Percentiles rank a stretch among this genome's conserved stretches.
These are phyloP conservation scores for Malus hybrid DNA, from an alignment of 331 rosid genomes.

Conservation along the genomic window DNA sequence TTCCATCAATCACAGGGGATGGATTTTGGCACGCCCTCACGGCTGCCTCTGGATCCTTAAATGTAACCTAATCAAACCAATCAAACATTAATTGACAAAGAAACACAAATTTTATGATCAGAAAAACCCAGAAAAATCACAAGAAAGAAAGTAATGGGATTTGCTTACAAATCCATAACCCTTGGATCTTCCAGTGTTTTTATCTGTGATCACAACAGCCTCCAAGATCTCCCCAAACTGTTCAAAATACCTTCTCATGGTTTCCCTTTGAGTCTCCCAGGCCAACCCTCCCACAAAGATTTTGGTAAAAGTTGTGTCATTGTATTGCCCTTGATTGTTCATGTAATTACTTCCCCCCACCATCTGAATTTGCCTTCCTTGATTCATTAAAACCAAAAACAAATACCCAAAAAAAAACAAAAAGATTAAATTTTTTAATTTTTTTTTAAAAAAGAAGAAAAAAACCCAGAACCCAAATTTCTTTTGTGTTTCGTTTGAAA, in stretches of 20 bases:
- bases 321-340: constrained; percentile 37
- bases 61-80: constrained; percentile 58
- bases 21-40: constrained; percentile 90
- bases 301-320: constrained; percentile 84
- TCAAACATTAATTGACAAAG: neutral
- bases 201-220: constrained; percentile 94
- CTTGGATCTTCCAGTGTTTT: constrained; percentile 94
- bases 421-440: neutral
- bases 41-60: constrained; percentile 92
- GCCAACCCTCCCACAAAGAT: constrained; percentile 97
- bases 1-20: constrained; percentile 92
- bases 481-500: neutral
- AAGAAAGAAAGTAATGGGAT: neutral
- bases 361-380: constrained; percentile 67
- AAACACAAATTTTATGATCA: neutral
- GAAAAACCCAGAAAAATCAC: neutral
- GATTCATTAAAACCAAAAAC: constrained; percentile 46
- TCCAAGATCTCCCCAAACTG: constrained; percentile 93
- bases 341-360: constrained; percentile 27
- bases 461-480: constrained; percentile 17
- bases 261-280: constrained; percentile 96
- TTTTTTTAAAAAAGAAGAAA: neutral
- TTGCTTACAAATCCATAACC: constrained; percentile 94
- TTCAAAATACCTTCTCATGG: constrained; percentile 84
- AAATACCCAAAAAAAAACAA: neutral